Evolutionary conservation across 306 rosid species (phyloP).

Genomic region (Trifolium repens): DNA sequence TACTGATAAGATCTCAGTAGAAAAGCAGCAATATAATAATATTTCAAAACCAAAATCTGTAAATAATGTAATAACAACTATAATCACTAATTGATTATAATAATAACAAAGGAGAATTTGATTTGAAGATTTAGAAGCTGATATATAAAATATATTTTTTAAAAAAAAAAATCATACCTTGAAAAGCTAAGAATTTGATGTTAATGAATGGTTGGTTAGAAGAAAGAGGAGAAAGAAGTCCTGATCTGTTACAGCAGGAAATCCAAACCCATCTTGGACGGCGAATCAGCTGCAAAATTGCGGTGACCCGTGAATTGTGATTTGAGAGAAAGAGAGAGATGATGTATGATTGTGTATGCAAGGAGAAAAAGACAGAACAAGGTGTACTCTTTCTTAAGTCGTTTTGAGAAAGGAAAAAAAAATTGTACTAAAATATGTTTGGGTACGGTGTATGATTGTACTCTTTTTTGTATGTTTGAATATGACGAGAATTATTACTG

Average conservation of each 20-base stretch:
- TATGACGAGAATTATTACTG: no score
- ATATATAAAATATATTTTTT: not conserved
- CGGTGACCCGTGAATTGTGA: not conserved
- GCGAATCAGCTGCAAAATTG: conserved; percentile 27
- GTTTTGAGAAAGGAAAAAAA: no score
- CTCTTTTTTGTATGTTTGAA: no score
- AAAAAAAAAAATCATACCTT: not conserved
- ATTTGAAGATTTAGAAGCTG: conserved; percentile 17
- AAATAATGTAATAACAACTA: not conserved
- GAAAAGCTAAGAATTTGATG: conserved; percentile 5
- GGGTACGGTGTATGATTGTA: no score
- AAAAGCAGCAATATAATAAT: not conserved
- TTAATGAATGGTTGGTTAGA: conserved; percentile 1
- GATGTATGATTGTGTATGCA: no score
- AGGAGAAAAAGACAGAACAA: no score
- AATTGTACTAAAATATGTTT: no score
- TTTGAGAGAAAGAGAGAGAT: not conserved
- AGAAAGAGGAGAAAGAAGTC: not conserved
- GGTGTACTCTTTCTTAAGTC: no score
- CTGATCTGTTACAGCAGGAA: no score
- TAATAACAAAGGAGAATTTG: not conserved
- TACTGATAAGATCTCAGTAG: conserved; percentile 11
- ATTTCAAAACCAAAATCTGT: not conserved
- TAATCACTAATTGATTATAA: not conserved
- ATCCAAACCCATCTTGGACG: not conserved